Conservation (phyloP, 805 yeast species). For the Ogataea ramenticola region DNA sequence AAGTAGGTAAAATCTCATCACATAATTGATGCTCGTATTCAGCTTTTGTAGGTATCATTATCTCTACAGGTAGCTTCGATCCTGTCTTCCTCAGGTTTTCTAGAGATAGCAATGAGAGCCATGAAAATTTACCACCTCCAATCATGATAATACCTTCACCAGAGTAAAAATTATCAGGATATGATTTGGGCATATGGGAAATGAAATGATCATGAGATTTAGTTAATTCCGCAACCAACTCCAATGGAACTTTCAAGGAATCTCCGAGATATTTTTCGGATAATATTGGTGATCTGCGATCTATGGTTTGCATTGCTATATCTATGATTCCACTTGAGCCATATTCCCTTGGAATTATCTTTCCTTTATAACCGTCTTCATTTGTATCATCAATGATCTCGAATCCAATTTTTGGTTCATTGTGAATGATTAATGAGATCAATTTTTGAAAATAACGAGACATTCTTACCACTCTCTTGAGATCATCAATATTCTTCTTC, state of each 20-base stretch:
- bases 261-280: conserved; percentile 45
- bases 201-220: conserved; percentile 41
- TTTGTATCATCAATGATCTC: conserved; percentile 4
- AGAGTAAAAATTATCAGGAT: conserved; percentile 33
- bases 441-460: conserved; percentile 16
- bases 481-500: conserved; percentile 7
- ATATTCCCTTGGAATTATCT: conserved; percentile 12
- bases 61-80: conserved; percentile 40
- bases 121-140: conserved; percentile 70
- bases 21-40: conserved; percentile 41
- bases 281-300: conserved; percentile 28
- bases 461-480: conserved; percentile 11
- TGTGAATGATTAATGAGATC: conserved; percentile 11
- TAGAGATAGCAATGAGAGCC: conserved; percentile 51
- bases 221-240: conserved; percentile 36
- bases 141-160: conserved; percentile 63
- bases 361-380: background rate
- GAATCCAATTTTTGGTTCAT: conserved; percentile 20
- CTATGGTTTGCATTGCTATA: conserved; percentile 24
- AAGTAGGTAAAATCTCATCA: conserved; percentile 30
- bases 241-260: conserved; percentile 39
- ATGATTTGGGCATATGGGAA: conserved; percentile 26
- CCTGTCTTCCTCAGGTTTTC: conserved; percentile 39
- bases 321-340: conserved; percentile 21
- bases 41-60: conserved; percentile 37